Base-by-base conservation (phyloP, 495 filamentous ascomycete genomes). In the Hypoxylon intermedium region DNA sequence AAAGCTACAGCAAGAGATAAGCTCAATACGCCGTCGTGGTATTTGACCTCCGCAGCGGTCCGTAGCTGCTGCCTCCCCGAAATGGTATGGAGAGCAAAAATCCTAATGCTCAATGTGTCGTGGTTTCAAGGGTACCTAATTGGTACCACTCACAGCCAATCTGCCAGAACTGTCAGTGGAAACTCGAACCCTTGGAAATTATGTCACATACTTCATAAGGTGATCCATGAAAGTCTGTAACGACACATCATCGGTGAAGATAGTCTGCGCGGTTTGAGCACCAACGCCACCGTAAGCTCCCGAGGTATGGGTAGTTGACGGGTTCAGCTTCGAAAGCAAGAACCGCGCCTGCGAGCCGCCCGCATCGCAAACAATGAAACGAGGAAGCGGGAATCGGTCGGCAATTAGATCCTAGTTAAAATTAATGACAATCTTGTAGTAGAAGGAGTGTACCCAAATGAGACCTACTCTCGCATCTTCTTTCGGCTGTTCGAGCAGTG, bases 191-290 rank as follows among this genome's bases (percentile, higher is more conserved):
- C 38, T 2, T 12, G n/a, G 18, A 54, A 49, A 70, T 63, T 60
- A 57, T 49, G 68, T 54, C 24, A 80, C 89, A 79, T 75, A 93
- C 91, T 99, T 99, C 95, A 99, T 99, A 72, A 99, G 77, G 79
- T 96, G 91, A 62, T 99, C 95, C 94, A 98, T 99, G 71, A 99
- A 99, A 5, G 93, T 98, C 75, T 98, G 94, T 70, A 99, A 78
- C 18, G 92, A 97, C 47, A 99, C 95, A 75, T 99, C 95, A 67
- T 99, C 95, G 1, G 95, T 99, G 76, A 99, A 99, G 64, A 99
- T 98, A 11, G 95, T 99, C 77, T 98, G 95, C 26, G 94, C 92
- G 16, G 89, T 93, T 68, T 96, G 91, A 15, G 89, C 83, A 36
- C 82, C 82, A 21, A 90, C 87, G 58, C 92, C 93, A 50, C 95